These are phyloP conservation scores for Saccharum hybrid DNA, from an alignment of 202 grass and related monocot species.

Conservation along the genomic window DNA sequence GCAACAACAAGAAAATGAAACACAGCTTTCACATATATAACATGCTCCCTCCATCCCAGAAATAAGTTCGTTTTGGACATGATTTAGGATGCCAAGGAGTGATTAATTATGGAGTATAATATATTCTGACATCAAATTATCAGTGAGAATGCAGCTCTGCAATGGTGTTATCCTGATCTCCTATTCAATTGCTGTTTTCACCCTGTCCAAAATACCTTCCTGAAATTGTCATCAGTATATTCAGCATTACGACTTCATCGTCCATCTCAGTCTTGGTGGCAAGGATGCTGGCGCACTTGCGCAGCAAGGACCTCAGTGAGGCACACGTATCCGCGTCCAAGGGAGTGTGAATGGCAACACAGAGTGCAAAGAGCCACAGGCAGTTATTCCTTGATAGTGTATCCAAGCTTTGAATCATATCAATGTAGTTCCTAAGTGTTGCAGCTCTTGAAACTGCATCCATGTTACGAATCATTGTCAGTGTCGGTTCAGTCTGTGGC, in stretches of 20 bases:
- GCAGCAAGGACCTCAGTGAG: conserved; percentile 49
- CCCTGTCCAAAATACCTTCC: conserved; percentile 83
- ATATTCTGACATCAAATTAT: background rate
- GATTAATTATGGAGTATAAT: background rate
- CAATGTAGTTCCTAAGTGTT: no score
- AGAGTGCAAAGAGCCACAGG: conserved; percentile 21
- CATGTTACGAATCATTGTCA: conserved; percentile 59
- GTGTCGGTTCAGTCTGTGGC: conserved; percentile 53
- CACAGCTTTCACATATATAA: background rate
- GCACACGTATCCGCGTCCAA: conserved; percentile 67
- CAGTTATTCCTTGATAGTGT: no score
- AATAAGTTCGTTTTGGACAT: no score
- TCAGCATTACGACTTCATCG: conserved; percentile 74
- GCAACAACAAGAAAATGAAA: background rate
- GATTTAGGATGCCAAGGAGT: no score
- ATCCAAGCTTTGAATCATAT: conserved; percentile 60
- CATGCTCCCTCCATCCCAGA: no score
- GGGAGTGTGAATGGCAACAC: conserved; percentile 60
- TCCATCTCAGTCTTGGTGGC: conserved; percentile 58
- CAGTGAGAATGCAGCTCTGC: background rate
- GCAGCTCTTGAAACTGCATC: no score
- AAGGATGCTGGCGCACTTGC: conserved; percentile 1
- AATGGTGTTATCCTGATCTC: background rate
- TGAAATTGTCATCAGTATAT: conserved; percentile 67
- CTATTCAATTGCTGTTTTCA: conserved; percentile 28